phyloP scores from a whole-genome alignment of 225 moss, liverwort and hornwort species.

The Bryoerythrophyllum caledonicum region DNA sequence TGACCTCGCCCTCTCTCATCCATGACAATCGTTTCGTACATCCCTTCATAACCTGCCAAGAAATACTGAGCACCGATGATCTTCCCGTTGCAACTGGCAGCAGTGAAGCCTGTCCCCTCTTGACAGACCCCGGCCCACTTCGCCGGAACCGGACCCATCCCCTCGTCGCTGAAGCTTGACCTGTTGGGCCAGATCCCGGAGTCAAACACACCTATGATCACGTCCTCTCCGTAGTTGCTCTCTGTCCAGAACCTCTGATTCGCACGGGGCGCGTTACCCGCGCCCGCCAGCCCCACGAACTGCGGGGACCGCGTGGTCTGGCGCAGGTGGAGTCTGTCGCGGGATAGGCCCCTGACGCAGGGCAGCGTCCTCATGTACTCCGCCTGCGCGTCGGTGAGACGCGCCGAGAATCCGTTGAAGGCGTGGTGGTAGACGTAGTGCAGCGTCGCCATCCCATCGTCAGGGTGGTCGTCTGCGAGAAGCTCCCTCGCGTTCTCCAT shows the following conservation, averaged over 20 bases:
- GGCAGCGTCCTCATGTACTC: background rate
- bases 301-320: background rate
- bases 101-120: background rate
- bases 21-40: conserved; percentile 9
- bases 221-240: background rate
- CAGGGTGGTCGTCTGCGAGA: background rate
- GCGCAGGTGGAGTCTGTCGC: background rate
- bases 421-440: conserved; percentile 2
- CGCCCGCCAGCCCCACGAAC: background rate
- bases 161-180: background rate
- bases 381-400: background rate
- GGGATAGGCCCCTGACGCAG: background rate
- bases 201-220: background rate
- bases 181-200: background rate
- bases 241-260: background rate
- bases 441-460: background rate
- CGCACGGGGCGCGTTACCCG: too few species aligned
- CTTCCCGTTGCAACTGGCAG: conserved; percentile 8
- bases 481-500: background rate
- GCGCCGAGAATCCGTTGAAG: background rate
- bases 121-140: conserved; percentile 1
- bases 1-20: background rate
- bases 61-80: conserved; percentile 44
- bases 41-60: conserved; percentile 47
- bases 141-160: background rate